Percentiles rank a stretch among this genome's conserved stretches.
These are phyloP conservation scores for Drechslerella dactyloides DNA, from an alignment of 2,329 filamentous ascomycete species.

Conservation along the genomic window DNA sequence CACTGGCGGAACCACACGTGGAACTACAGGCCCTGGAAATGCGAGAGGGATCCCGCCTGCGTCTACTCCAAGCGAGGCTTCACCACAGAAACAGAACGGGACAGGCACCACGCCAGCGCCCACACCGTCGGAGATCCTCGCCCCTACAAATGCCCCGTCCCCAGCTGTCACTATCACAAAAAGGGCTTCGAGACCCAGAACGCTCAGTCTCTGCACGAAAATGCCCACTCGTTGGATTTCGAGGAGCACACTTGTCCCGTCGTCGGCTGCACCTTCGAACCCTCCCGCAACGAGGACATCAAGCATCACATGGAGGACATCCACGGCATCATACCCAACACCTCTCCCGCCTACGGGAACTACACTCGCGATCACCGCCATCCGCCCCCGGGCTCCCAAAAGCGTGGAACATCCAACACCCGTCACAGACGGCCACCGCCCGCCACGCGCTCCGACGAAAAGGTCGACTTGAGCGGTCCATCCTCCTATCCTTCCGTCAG, in stretches of 20 bases:
- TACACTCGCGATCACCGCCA: neutral
- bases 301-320: conserved; percentile 46
- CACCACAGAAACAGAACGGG: conserved; percentile 40
- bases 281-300: conserved; percentile 35
- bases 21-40: conserved; percentile 42
- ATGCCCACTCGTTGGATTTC: conserved; percentile 38
- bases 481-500: conserved; percentile 8
- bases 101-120: conserved; percentile 27
- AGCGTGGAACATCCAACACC: conserved; percentile 9
- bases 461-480: conserved; percentile 16
- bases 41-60: conserved; percentile 31
- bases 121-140: conserved; percentile 21
- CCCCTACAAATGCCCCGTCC: conserved; percentile 42
- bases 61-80: conserved; percentile 36
- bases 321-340: conserved; percentile 33
- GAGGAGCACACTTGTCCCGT: conserved; percentile 39
- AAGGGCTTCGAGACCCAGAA: conserved; percentile 47
- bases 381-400: conserved; percentile 5
- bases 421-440: conserved; percentile 26
- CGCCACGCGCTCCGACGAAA: conserved; percentile 28
- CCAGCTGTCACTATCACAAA: conserved; percentile 45
- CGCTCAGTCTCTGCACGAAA: conserved; percentile 39
- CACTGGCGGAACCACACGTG: conserved; percentile 48
- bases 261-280: conserved; percentile 30
- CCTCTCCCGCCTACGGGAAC: conserved; percentile 11